Conservation (phyloP, 2,329 filamentous ascomycete genomes). For the Lasiodiplodia citricola region DNA sequence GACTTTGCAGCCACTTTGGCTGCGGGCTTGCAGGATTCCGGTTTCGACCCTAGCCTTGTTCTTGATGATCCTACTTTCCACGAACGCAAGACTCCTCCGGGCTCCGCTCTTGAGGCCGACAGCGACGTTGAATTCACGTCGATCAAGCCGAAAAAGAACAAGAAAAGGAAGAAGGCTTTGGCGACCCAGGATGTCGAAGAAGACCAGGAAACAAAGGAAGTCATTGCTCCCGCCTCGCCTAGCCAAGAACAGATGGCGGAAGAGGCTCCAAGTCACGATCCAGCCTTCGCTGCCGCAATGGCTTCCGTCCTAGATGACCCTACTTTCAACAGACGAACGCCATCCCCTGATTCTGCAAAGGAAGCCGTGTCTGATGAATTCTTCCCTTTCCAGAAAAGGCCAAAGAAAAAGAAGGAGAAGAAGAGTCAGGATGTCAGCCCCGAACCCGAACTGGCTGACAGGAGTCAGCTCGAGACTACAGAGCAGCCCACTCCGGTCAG, state of each 20-base stretch:
- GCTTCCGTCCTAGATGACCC: slow-evolving; percentile 46
- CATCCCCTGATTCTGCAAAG: slow-evolving; percentile 26
- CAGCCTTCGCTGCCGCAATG: slow-evolving; percentile 41
- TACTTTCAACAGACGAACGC: slow-evolving; percentile 33
- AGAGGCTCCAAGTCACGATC: background rate
- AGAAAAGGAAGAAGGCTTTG: slow-evolving; percentile 33
- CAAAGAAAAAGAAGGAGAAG: slow-evolving; percentile 40
- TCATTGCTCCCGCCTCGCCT: background rate
- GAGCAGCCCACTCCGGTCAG: background rate
- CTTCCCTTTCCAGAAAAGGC: slow-evolving; percentile 33
- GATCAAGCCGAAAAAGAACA: slow-evolving; percentile 35
- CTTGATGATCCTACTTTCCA: slow-evolving; percentile 48
- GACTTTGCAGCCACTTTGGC: slow-evolving; percentile 56
- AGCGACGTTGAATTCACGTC: slow-evolving; percentile 29
- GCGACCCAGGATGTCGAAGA: background rate
- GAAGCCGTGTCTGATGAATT: slow-evolving; percentile 37
- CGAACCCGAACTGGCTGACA: background rate
- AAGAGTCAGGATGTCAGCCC: slow-evolving; percentile 29
- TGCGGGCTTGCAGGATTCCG: slow-evolving; percentile 52
- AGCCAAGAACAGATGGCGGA: background rate
- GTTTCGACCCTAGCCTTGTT: slow-evolving; percentile 53
- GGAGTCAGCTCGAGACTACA: background rate
- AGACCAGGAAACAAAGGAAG: slow-evolving; percentile 4
- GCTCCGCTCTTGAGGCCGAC: slow-evolving; percentile 36
- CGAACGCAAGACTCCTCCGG: slow-evolving; percentile 38